Conservation (phyloP, 2,329 filamentous ascomycete genomes). For the Colletotrichum sp. region DNA sequence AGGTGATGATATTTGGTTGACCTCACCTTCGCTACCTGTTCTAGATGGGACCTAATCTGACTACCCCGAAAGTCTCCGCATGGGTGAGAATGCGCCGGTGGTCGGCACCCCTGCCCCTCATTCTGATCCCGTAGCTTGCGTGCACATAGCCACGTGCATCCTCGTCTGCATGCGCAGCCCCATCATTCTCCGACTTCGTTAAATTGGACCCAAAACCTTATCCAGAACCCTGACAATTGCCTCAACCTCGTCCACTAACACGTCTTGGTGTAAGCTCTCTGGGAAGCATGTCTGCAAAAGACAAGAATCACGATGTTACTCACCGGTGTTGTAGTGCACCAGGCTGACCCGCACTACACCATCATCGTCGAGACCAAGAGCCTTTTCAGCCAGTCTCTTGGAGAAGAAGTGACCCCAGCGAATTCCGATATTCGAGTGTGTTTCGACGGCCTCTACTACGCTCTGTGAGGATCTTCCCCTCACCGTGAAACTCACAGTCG, state of each 20-base stretch:
- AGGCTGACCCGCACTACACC: slow-evolving; percentile 72
- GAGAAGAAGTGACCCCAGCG: slow-evolving; percentile 74
- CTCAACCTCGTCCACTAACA: neutral
- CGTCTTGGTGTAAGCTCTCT: neutral
- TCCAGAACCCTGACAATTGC: neutral
- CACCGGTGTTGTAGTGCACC: slow-evolving; percentile 74
- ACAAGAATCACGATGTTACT: slow-evolving; percentile 30
- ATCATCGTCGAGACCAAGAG: slow-evolving; percentile 59
- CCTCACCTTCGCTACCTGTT: neutral
- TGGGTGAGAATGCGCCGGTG: neutral
- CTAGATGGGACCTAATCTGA: neutral
- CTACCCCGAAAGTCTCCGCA: neutral
- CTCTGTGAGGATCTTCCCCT: slow-evolving; percentile 46
- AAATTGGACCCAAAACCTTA: neutral
- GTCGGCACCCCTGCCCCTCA: neutral
- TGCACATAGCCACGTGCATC: neutral
- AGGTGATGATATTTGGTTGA: neutral
- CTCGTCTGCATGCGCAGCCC: neutral
- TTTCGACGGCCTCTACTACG: slow-evolving; percentile 65
- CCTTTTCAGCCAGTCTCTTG: slow-evolving; percentile 63
- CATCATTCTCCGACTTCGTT: neutral
- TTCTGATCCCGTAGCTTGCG: neutral
- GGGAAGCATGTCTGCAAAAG: neutral
- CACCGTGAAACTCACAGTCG: slow-evolving; percentile 70
- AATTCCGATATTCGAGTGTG: slow-evolving; percentile 62